Evolutionary conservation across 2,329 filamentous ascomycete genomes (phyloP).

Genomic region (Cladosporium sp.): DNA sequence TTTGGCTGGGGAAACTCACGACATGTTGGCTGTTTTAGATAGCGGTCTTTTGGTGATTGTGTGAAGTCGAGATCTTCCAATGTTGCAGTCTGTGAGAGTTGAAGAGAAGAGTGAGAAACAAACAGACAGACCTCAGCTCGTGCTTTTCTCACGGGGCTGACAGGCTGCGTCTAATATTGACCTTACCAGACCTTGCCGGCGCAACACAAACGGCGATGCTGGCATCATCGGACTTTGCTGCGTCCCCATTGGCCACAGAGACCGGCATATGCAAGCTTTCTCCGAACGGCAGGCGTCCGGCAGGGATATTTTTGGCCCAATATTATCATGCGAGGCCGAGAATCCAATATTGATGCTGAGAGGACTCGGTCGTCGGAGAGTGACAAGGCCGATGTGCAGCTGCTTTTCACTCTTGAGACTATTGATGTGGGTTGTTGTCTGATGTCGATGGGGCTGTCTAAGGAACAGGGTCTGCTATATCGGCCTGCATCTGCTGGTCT

Average conservation of each 20-base stretch:
- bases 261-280: conserved; percentile 9
- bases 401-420: no score
- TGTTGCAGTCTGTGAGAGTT: no score
- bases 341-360: no score
- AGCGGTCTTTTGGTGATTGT: background rate
- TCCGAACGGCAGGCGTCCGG: conserved; percentile 8
- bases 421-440: no score
- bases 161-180: conserved; percentile 12
- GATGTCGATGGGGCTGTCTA: no score
- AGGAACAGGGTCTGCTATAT: no score
- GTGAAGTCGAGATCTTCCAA: no score
- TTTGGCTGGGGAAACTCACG: conserved; percentile 1
- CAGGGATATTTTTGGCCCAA: conserved; percentile 8
- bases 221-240: conserved; percentile 12
- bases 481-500: no score
- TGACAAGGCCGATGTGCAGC: no score
- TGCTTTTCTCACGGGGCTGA: background rate
- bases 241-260: conserved; percentile 1
- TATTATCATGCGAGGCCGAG: no score
- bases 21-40: background rate
- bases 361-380: no score
- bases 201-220: background rate
- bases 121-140: conserved; percentile 8
- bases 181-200: conserved; percentile 8
- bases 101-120: conserved; percentile 1